Evolutionary conservation across 2,329 filamentous ascomycete species (phyloP).

Genomic region (Aureobasidium sp.): DNA sequence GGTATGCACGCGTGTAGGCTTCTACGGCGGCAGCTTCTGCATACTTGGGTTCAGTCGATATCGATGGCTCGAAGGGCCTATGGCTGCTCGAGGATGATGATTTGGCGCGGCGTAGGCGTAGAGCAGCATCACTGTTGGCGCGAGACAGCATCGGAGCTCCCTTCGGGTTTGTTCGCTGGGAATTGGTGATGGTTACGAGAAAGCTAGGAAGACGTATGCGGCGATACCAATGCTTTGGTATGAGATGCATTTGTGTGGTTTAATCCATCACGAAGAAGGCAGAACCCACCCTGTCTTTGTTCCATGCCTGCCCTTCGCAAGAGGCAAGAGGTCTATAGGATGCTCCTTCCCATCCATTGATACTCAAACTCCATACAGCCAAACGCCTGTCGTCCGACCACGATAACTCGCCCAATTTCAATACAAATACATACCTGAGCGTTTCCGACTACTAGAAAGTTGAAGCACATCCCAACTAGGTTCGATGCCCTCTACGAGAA

Average conservation of each 20-base stretch:
- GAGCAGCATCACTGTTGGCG: constrained; percentile 24
- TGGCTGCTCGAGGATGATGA: constrained; percentile 25
- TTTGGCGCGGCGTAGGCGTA: constrained; percentile 25
- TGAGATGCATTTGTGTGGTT: constrained; percentile 10
- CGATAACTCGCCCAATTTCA: too few species aligned
- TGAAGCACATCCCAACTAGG: too few species aligned
- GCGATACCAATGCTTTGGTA: constrained; percentile 12
- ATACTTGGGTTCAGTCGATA: constrained; percentile 39
- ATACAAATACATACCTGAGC: too few species aligned
- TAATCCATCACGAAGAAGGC: background rate
- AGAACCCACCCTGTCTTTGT: background rate
- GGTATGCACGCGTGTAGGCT: constrained; percentile 48
- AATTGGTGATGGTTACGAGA: background rate
- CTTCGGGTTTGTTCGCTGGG: background rate
- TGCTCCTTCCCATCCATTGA: background rate
- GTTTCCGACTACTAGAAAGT: too few species aligned
- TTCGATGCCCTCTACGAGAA: background rate
- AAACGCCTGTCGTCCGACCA: too few species aligned
- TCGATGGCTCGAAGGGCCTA: constrained; percentile 38
- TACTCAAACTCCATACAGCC: too few species aligned
- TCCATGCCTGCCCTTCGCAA: background rate
- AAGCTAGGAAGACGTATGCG: constrained; percentile 12
- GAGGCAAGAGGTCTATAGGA: background rate
- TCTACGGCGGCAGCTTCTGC: constrained; percentile 54
- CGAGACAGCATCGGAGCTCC: constrained; percentile 23